Evolutionary conservation across 495 filamentous ascomycete species (phyloP).

Genomic region (Hypoxylon rickii): DNA sequence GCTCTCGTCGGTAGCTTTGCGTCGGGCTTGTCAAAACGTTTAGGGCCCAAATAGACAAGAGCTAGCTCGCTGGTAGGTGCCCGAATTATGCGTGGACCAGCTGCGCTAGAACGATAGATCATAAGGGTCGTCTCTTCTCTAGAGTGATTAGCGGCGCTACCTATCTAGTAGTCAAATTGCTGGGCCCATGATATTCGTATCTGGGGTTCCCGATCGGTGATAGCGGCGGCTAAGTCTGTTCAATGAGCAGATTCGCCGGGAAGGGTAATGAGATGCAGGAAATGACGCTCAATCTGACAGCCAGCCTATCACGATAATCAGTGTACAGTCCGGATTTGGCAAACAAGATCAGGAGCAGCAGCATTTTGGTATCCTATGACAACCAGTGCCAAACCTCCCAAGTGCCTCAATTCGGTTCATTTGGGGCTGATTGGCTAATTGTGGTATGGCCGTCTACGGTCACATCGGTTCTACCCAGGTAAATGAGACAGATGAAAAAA

Average conservation of each 20-base stretch:
- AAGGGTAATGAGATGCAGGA: constrained; percentile 27
- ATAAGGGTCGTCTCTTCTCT: constrained; percentile 4
- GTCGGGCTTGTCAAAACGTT: no score
- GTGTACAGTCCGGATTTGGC: constrained; percentile 15
- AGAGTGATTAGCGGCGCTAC: no score
- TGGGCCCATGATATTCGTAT: constrained; percentile 18
- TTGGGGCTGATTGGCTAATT: constrained; percentile 28
- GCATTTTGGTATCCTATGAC: constrained; percentile 32
- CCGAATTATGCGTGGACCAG: constrained; percentile 1
- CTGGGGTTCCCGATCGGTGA: constrained; percentile 25
- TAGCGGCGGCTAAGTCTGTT: constrained; percentile 15
- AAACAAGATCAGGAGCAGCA: constrained; percentile 23
- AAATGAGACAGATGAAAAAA: constrained; percentile 12
- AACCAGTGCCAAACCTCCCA: constrained; percentile 12
- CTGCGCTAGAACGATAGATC: constrained; percentile 14
- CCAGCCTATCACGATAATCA: constrained; percentile 36
- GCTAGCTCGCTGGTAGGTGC: not conserved
- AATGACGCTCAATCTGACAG: constrained; percentile 35
- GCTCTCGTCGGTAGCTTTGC: no score
- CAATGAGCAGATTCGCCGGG: constrained; percentile 6
- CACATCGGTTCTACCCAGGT: constrained; percentile 26
- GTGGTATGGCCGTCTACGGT: constrained; percentile 19
- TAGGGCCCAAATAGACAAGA: not conserved
- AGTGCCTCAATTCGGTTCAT: constrained; percentile 20
- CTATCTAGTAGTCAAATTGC: constrained; percentile 21